Conservation (phyloP, 2,329 filamentous ascomycete genomes). For the Hypoxylon rubiginosum region DNA sequence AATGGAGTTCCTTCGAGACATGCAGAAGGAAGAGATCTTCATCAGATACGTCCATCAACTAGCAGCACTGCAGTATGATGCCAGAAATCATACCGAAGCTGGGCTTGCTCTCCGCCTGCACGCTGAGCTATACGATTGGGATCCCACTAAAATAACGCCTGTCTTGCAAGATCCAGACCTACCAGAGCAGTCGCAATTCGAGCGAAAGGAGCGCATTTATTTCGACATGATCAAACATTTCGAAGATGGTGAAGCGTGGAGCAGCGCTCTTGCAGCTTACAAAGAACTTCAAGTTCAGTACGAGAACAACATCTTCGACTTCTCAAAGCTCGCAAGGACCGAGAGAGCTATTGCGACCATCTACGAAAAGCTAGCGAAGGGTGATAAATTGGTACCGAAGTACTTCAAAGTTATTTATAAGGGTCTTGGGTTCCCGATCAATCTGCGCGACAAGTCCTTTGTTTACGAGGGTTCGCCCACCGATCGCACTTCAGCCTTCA, state of each 20-base stretch:
- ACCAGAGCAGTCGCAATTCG: conserved; percentile 87
- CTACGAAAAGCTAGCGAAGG: conserved; percentile 88
- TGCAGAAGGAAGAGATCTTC: conserved; percentile 97
- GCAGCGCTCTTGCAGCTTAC: conserved; percentile 87
- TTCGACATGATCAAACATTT: conserved; percentile 96
- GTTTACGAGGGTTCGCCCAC: conserved; percentile 86
- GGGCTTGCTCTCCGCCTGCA: conserved; percentile 90
- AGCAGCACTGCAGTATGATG: conserved; percentile 79
- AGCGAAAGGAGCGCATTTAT: conserved; percentile 91
- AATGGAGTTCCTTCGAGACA: conserved; percentile 96
- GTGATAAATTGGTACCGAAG: conserved; percentile 81
- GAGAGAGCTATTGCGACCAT: conserved; percentile 93
- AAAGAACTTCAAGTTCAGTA: conserved; percentile 93
- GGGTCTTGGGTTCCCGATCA: conserved; percentile 87
- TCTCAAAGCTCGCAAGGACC: conserved; percentile 88
- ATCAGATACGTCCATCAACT: conserved; percentile 96
- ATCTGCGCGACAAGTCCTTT: conserved; percentile 88
- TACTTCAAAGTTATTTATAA: conserved; percentile 94
- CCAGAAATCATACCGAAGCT: conserved; percentile 86
- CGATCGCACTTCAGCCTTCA: conserved; percentile 85
- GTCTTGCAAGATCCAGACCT: conserved; percentile 81
- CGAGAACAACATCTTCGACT: conserved; percentile 90
- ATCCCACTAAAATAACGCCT: conserved; percentile 75
- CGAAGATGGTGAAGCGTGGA: conserved; percentile 95
- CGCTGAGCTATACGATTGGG: conserved; percentile 94